Conservation (phyloP, 345 rosid genomes). For the Adansonia digitata region DNA sequence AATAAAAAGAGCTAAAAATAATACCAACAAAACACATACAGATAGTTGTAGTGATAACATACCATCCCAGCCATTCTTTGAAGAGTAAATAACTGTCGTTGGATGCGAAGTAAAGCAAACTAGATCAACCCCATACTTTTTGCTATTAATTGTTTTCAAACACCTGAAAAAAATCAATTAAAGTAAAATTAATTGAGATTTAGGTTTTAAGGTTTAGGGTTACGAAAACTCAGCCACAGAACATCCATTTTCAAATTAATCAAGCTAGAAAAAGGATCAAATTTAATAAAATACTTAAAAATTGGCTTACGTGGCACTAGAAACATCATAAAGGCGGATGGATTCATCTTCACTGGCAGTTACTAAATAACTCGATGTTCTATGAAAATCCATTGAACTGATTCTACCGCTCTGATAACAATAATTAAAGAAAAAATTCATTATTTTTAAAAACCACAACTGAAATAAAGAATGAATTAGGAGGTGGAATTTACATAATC, state of each 20-base stretch:
- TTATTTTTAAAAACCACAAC: not conserved
- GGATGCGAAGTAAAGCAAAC: conserved; percentile 89
- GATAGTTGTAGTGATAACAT: conserved; percentile 18
- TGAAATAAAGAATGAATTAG: not conserved
- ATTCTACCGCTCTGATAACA: conserved; percentile 63
- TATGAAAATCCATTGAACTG: conserved; percentile 93
- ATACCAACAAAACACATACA: not conserved
- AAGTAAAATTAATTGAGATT: not conserved
- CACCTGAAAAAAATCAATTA: conserved; percentile 44
- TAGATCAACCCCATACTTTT: conserved; percentile 94
- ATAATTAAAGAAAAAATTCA: not conserved
- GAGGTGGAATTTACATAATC: conserved; percentile 53
- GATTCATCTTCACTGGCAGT: conserved; percentile 99
- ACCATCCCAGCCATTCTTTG: conserved; percentile 99
- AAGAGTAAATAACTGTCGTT: conserved; percentile 90
- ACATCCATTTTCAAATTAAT: not conserved
- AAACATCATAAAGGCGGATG: conserved; percentile 79
- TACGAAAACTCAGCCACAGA: not conserved
- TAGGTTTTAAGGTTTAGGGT: not conserved
- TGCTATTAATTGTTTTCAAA: conserved; percentile 92
- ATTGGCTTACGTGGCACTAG: conserved; percentile 52
- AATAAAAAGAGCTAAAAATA: conserved; percentile 3
- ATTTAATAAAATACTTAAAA: not conserved
- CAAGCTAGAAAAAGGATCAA: not conserved
- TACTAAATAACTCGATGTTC: conserved; percentile 71